Evolutionary conservation across 768 basidiomycete species (phyloP).

Genomic region (Tubosaeta brunneosetosa): DNA sequence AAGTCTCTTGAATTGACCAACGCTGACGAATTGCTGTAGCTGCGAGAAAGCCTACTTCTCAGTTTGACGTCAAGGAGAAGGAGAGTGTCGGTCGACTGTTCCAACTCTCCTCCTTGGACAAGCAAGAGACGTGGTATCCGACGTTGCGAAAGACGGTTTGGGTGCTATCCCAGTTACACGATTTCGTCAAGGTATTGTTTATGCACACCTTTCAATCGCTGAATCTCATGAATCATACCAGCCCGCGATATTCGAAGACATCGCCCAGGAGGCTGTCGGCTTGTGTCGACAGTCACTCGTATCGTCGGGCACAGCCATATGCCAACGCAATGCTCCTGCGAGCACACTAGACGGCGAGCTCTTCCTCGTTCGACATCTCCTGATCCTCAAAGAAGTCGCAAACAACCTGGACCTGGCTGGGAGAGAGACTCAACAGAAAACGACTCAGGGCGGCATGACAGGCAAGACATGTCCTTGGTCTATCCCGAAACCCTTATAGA

Average conservation of each 20-base stretch:
- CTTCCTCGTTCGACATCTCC: constrained; percentile 85
- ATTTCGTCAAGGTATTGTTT: constrained; percentile 79
- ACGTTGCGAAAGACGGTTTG: constrained; percentile 84
- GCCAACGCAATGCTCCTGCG: constrained; percentile 41
- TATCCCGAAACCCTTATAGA: neutral
- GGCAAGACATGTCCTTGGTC: constrained; percentile 35
- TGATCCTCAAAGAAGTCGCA: constrained; percentile 89
- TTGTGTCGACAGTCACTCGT: constrained; percentile 80
- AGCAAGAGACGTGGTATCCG: constrained; percentile 88
- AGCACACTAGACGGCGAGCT: constrained; percentile 66
- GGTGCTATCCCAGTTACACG: constrained; percentile 85
- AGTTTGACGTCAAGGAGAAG: constrained; percentile 56
- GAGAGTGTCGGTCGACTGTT: constrained; percentile 67
- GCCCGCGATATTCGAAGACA: constrained; percentile 96
- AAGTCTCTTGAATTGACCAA: neutral
- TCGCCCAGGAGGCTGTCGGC: constrained; percentile 87
- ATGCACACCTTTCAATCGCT: neutral
- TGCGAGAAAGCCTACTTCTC: constrained; percentile 40
- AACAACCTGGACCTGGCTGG: constrained; percentile 64
- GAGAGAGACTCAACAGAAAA: constrained; percentile 40
- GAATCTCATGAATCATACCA: constrained; percentile 29
- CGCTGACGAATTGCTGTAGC: constrained; percentile 30
- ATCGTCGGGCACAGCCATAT: constrained; percentile 63
- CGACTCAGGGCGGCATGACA: constrained; percentile 51
- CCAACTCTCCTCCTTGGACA: constrained; percentile 63